Base-by-base conservation (phyloP, 2,329 filamentous ascomycete genomes). In the Cadophora gregata region DNA sequence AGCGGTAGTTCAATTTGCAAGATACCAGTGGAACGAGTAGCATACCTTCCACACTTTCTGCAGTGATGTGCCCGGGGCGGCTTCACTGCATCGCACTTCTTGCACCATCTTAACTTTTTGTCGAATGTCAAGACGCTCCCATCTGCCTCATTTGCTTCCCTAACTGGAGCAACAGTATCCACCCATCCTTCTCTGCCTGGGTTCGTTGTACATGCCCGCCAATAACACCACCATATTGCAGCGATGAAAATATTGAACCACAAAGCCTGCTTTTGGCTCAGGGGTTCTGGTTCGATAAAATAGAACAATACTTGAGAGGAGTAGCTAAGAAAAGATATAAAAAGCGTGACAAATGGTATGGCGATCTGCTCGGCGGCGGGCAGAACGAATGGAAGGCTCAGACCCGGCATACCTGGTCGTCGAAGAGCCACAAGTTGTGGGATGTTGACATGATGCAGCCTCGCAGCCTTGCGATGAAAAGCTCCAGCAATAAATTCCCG, bases 21-120 rank as follows among this genome's bases (percentile, higher is more conserved):
- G 16, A 58, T 8, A 25, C 25, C 29, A 29, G 38, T 21, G 38
- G 31, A 47, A 45, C 50, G 38, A 24, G 62, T 27, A 14, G 24
- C 74, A 66, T 73, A 84, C 85, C 89, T 87, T 70, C 82, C 82
- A 80, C 92, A 96, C 72, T 86, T 86, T 69, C 88, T 89, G 80
- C 93, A 96, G 81, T 96, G 93, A 82, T 96, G 93, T 1, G 92
- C 87, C 70, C 93, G 83, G 0, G 90, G 88, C 1, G 93, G 92
- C 75, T 96, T 96, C 14, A 87, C 87, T 38, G 86, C 85, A 58
- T 86, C 81, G 78, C 93, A 96, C 78, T 92, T 93, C 71, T 85
- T 86, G 80, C 93, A 96, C 90, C 91, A 95, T 61, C 84, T 80
- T 60, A 74, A 69, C 33, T 73, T 74, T 38, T 72, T 75, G 63